Evolutionary conservation across 148 eudicot genomes (phyloP).

Genomic region (Rhododendron henanense): DNA sequence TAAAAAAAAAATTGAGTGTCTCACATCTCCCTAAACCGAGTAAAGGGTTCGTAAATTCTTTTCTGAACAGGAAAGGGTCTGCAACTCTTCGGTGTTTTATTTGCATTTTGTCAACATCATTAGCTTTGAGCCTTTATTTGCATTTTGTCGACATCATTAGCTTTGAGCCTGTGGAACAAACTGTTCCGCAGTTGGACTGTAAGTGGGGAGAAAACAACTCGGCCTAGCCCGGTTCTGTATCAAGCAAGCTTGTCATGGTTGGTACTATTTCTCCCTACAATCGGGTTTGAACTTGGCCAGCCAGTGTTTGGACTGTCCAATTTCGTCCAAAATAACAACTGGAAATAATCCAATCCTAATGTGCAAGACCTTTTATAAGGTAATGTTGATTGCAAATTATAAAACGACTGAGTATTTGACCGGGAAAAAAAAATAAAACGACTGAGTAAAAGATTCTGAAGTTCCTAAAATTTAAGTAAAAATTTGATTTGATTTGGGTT

Average conservation of each 20-base stretch:
- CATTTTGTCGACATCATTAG: background rate
- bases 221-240: background rate
- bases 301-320: background rate
- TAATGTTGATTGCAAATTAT: too few relatives aligned
- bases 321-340: too few relatives aligned
- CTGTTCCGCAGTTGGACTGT: background rate
- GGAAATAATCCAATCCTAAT: too few relatives aligned
- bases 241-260: background rate
- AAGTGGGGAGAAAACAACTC: background rate
- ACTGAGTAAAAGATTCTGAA: too few relatives aligned
- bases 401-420: too few relatives aligned
- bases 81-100: background rate
- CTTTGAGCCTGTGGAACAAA: background rate
- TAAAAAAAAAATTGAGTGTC: background rate
- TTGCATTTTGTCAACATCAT: background rate
- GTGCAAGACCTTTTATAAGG: too few relatives aligned
- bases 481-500: too few relatives aligned
- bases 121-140: background rate
- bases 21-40: background rate
- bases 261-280: background rate
- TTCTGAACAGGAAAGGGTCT: background rate
- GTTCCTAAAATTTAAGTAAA: too few relatives aligned
- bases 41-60: background rate
- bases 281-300: background rate
- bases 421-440: too few relatives aligned